Percentiles rank a stretch among this genome's conserved stretches.
Evolutionary conservation across 352 stramenopile species (phyloP).

Genomic region (Globisporangium irregulare): DNA sequence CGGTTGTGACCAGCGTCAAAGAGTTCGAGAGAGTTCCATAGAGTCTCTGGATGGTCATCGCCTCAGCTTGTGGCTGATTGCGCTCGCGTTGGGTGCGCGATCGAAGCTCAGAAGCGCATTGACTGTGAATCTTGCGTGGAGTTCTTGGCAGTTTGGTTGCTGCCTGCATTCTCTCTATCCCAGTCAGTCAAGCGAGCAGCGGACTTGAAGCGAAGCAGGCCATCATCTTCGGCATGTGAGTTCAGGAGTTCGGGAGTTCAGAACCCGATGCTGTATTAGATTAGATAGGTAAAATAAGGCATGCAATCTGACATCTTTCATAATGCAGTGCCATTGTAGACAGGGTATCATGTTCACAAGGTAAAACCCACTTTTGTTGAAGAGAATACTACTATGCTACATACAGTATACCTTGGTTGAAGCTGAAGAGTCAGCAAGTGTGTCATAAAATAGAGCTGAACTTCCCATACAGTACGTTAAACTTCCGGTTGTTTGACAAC

Average conservation of each 20-base stretch:
- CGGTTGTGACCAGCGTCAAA: background rate
- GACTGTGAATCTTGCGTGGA: background rate
- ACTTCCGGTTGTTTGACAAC: too few relatives aligned
- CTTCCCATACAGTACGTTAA: background rate
- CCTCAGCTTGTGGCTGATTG: background rate
- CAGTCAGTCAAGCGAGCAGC: background rate
- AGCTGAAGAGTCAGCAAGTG: background rate
- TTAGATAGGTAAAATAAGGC: background rate
- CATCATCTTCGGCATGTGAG: background rate
- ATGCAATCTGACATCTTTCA: too few relatives aligned
- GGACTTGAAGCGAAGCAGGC: background rate
- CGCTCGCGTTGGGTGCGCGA: background rate
- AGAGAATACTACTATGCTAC: too few relatives aligned
- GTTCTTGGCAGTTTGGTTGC: background rate
- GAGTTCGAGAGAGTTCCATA: background rate
- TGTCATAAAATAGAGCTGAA: background rate
- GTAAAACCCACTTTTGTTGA: too few relatives aligned
- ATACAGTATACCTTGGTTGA: background rate
- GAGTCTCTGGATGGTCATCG: background rate
- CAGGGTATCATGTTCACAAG: background rate
- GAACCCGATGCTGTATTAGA: background rate
- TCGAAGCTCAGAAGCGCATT: background rate
- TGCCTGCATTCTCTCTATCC: background rate
- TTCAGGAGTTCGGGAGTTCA: too few relatives aligned
- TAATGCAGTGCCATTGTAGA: background rate